These are phyloP conservation scores for Colletotrichum scovillei DNA, from an alignment of 2,329 filamentous ascomycete species.

Conservation along the genomic window DNA sequence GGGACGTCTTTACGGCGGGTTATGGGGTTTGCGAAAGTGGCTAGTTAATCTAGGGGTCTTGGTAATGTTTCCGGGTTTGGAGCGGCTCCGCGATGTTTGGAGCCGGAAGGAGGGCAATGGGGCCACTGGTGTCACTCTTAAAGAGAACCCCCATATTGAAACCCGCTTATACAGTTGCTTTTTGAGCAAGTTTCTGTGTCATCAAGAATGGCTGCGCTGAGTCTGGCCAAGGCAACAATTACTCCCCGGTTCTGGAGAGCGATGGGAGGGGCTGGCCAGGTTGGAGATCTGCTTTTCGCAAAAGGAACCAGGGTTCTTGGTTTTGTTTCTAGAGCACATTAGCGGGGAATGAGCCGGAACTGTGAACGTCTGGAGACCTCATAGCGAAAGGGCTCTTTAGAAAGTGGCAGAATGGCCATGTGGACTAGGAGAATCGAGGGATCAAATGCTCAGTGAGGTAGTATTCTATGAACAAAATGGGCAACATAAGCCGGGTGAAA, in stretches of 20 bases:
- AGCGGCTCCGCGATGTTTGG: conserved; percentile 19
- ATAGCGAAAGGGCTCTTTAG: background rate
- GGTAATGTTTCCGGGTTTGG: conserved; percentile 21
- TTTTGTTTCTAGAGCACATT: background rate
- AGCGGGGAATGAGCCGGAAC: background rate
- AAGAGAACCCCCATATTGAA: background rate
- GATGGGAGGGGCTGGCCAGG: background rate
- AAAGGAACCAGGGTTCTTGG: background rate
- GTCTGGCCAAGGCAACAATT: background rate
- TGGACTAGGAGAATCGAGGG: background rate
- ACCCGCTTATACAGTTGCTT: background rate
- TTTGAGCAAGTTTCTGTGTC: conserved; percentile 26
- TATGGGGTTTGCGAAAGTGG: background rate
- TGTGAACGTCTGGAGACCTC: background rate
- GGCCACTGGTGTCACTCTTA: background rate
- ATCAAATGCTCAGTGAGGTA: background rate
- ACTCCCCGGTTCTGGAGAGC: background rate
- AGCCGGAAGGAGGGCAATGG: background rate
- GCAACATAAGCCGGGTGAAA: too few relatives aligned
- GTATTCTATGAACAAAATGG: too few relatives aligned
- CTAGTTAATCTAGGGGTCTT: conserved; percentile 14
- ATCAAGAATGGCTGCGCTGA: conserved; percentile 3
- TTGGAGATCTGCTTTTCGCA: background rate
- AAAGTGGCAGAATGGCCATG: background rate
- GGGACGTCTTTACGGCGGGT: background rate